phyloP scores from a whole-genome alignment of 306 rosid species.

The Calophaca sinica region DNA sequence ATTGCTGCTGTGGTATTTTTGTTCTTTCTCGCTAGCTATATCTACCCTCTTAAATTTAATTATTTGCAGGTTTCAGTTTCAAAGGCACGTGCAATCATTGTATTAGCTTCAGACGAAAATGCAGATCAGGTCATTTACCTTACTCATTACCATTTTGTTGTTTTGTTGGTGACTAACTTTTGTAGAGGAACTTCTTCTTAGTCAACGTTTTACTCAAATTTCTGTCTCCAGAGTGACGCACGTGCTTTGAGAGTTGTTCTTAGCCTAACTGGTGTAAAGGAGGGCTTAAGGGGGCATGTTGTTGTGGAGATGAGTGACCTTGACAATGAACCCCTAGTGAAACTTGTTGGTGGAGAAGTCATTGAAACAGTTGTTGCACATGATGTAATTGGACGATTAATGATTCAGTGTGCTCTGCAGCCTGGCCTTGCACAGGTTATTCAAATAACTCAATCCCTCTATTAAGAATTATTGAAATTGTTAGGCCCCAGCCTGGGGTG shows the following conservation, averaged over 20 bases:
- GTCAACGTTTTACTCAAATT: conserved; percentile 35
- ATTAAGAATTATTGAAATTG: conserved; percentile 33
- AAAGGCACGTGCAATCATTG: conserved; percentile 97
- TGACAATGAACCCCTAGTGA: conserved; percentile 94
- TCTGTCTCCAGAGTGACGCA: conserved; percentile 85
- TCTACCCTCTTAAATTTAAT: conserved; percentile 20
- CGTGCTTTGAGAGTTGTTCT: conserved; percentile 98
- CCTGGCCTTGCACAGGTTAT: conserved; percentile 99
- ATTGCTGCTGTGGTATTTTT: conserved; percentile 33
- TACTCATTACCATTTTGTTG: conserved; percentile 34
- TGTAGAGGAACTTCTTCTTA: conserved; percentile 37
- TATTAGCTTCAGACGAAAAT: conserved; percentile 91
- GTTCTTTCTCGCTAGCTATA: background rate
- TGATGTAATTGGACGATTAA: conserved; percentile 97
- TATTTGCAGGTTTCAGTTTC: conserved; percentile 91
- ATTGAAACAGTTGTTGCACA: conserved; percentile 99
- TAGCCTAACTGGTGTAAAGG: conserved; percentile 93
- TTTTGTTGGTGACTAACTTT: conserved; percentile 38
- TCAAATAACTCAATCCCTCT: conserved; percentile 33
- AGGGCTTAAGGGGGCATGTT: conserved; percentile 87
- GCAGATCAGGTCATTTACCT: conserved; percentile 84
- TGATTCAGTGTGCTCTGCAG: conserved; percentile 99
- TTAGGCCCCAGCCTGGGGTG: background rate
- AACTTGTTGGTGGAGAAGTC: conserved; percentile 97
- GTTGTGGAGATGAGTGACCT: conserved; percentile 99